Base-by-base conservation (phyloP, 2,329 filamentous ascomycete genomes). In the Aspergillus aculeatus region DNA sequence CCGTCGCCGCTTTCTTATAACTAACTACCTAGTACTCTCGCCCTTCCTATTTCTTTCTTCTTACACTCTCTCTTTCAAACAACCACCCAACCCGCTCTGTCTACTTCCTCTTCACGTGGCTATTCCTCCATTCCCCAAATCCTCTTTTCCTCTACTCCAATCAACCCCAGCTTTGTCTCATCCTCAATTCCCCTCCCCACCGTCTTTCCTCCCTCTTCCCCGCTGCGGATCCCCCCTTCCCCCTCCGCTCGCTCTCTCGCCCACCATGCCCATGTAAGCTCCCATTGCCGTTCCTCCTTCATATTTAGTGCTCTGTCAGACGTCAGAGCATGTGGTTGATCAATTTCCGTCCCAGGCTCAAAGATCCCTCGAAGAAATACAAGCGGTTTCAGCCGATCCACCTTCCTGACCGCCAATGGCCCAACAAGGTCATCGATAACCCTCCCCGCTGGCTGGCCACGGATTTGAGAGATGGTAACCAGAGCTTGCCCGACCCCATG, bases 401-500 rank as follows among this genome's bases (percentile, higher is more conserved):
- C 63, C 75, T 83, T 48, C 78, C 80, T n/a, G 78, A 83, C 66
- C 77, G 81, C 63, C 78, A 81, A 89, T 96, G 92, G 92, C 92
- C 92, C 11, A 85, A 84, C 73, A 93, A 90, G 80, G 86, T 84
- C 47, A 84, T 97, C 70, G 86, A 91, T 70, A 95, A 93, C 79
- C 85, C 93, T 53, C 93, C 92, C 38, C 84, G 94, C 71, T 98
- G 93, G 93, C 86, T 97, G 73, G 89, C 90, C 49, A 96, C 92
- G 47, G 90, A 95, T 75, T 80, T 96, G 69, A 84, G 94, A 71
- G 94, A 98, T 82, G 94, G 93, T 59, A 97, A 97, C 82, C 94
- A 98, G 81, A 93, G 89, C 76, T 82, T 96, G 76, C 87, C 91
- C 35, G 91, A 96, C 75, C 93, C 94, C 64, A 97, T 98, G 93